A percentile compares a stretch with the other conserved stretches of the same genome.
Conservation (phyloP, 2,329 filamentous ascomycete species). For the Emydomyces testavorans region DNA sequence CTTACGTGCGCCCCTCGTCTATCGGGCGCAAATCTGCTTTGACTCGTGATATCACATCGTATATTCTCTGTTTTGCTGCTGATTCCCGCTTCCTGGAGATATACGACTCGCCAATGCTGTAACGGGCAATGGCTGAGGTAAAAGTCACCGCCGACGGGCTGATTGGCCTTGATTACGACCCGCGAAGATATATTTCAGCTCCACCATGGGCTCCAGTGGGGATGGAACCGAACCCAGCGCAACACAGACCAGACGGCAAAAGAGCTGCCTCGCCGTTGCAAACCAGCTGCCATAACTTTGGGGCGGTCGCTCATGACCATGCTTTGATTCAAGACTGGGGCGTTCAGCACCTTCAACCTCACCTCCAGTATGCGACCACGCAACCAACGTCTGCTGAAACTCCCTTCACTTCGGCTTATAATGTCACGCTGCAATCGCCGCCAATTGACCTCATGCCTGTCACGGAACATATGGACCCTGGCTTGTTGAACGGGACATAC, state of each 20-base stretch:
- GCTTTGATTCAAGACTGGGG: slow-evolving; percentile 38
- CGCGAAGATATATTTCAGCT: slow-evolving; percentile 30
- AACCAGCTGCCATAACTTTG: slow-evolving; percentile 34
- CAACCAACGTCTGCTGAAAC: slow-evolving; percentile 44
- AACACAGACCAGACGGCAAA: slow-evolving; percentile 24
- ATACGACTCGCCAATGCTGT: slow-evolving; percentile 12
- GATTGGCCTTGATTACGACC: slow-evolving; percentile 39
- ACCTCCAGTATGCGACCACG: slow-evolving; percentile 29
- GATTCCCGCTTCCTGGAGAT: slow-evolving; percentile 1
- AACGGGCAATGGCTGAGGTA: slow-evolving; percentile 34
- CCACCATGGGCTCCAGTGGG: slow-evolving; percentile 10
- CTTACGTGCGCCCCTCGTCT: background rate
- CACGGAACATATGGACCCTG: slow-evolving; percentile 50
- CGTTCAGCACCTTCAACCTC: slow-evolving; percentile 32
- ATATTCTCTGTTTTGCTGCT: background rate
- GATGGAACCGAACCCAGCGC: slow-evolving; percentile 7
- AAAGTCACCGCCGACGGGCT: slow-evolving; percentile 37
- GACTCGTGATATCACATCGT: background rate
- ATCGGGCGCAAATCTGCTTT: background rate
- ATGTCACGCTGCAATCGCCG: slow-evolving; percentile 34
- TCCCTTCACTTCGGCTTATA: slow-evolving; percentile 49
- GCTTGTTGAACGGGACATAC: slow-evolving; percentile 54
- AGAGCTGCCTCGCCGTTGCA: slow-evolving; percentile 36
- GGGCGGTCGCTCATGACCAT: slow-evolving; percentile 33
- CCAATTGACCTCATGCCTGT: slow-evolving; percentile 47